phyloP scores from a whole-genome alignment of 2,329 filamentous ascomycete genomes.

The Coniochaeta sp. region DNA sequence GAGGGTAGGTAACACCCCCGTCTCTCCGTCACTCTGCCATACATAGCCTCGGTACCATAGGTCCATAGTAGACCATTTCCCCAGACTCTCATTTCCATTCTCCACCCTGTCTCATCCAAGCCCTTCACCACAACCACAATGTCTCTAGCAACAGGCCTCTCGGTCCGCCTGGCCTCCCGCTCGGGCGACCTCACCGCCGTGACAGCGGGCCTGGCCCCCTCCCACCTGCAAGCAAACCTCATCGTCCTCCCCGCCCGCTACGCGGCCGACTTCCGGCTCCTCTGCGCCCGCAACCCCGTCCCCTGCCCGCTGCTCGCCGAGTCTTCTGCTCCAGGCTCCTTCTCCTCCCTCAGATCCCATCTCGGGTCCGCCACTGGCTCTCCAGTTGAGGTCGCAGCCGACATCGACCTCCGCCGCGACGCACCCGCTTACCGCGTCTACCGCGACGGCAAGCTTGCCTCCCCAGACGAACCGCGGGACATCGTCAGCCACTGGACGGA shows the following conservation, averaged over 20 bases:
- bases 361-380: constrained; percentile 15
- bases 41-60: too few species aligned
- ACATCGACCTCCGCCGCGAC: constrained; percentile 51
- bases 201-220: constrained; percentile 48
- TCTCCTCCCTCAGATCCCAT: constrained; percentile 17
- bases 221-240: constrained; percentile 54
- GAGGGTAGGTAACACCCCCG: background rate
- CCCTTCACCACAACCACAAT: background rate
- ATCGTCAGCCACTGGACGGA: constrained; percentile 45
- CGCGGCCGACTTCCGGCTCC: constrained; percentile 48
- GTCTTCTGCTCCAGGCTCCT: constrained; percentile 35
- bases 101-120: background rate
- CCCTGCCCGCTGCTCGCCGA: constrained; percentile 54
- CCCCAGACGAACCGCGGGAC: constrained; percentile 25
- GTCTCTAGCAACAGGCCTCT: constrained; percentile 19
- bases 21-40: background rate
- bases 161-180: constrained; percentile 36
- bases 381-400: constrained; percentile 22
- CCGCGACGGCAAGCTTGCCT: constrained; percentile 31
- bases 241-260: constrained; percentile 50
- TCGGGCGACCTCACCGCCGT: constrained; percentile 28
- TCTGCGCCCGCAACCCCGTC: constrained; percentile 55
- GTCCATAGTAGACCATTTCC: background rate
- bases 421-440: constrained; percentile 54
- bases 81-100: background rate